Conservation (phyloP, 1,139 yeast genomes). For the Chernovozyma sophiae-reginae region DNA sequence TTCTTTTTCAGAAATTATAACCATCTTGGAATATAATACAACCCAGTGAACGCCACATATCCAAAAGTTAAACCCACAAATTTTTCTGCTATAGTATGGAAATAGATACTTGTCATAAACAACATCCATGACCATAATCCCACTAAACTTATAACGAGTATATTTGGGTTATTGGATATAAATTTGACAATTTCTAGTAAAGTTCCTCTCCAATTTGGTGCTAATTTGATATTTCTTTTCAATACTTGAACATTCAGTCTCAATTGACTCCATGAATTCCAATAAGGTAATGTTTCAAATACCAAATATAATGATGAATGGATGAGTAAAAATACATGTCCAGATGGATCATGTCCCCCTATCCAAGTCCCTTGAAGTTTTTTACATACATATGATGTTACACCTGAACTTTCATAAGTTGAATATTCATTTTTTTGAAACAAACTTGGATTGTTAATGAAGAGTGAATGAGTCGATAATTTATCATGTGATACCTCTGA, state of each 20-base stretch:
- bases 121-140: slow-evolving; percentile 84
- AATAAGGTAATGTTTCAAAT: slow-evolving; percentile 54
- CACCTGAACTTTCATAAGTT: slow-evolving; percentile 15
- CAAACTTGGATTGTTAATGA: background rate
- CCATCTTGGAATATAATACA: slow-evolving; percentile 33
- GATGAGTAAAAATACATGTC: slow-evolving; percentile 80
- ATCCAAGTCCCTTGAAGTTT: slow-evolving; percentile 67
- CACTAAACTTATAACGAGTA: slow-evolving; percentile 41
- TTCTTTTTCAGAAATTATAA: background rate
- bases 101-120: slow-evolving; percentile 75
- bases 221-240: background rate
- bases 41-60: slow-evolving; percentile 38
- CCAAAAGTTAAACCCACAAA: slow-evolving; percentile 64
- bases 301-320: slow-evolving; percentile 68
- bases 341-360: slow-evolving; percentile 97
- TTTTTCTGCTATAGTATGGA: slow-evolving; percentile 78
- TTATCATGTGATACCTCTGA: slow-evolving; percentile 17
- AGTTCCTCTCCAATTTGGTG: background rate
- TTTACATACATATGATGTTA: slow-evolving; percentile 56
- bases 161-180: slow-evolving; percentile 36
- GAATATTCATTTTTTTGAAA: slow-evolving; percentile 1
- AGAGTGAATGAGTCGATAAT: slow-evolving; percentile 4
- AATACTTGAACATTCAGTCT: slow-evolving; percentile 3
- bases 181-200: slow-evolving; percentile 8
- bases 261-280: slow-evolving; percentile 21